These are phyloP conservation scores for Wallacemonas rigidus DNA, from an alignment of 208 protist species.

Conservation along the genomic window DNA sequence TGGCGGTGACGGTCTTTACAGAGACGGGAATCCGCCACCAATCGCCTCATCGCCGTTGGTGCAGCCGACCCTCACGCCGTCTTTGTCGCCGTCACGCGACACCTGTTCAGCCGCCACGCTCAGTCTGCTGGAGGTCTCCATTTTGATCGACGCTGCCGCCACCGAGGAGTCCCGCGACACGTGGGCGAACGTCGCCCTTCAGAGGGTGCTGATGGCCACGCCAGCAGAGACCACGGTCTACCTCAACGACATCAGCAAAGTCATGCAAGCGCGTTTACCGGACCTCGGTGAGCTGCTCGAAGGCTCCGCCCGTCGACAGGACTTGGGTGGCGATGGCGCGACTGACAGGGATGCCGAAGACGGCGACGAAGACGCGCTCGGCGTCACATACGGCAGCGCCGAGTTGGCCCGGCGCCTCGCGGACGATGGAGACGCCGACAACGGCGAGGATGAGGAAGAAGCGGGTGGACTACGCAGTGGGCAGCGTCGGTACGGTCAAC, in stretches of 20 bases:
- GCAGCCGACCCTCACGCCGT: neutral
- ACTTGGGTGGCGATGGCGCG: slow-evolving; percentile 12
- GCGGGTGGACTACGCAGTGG: neutral
- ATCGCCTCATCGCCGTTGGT: neutral
- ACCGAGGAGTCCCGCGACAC: slow-evolving; percentile 25
- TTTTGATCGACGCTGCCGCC: slow-evolving; percentile 42
- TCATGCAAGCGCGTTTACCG: slow-evolving; percentile 18
- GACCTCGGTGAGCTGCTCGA: slow-evolving; percentile 27
- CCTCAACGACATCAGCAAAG: slow-evolving; percentile 13
- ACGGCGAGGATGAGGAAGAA: slow-evolving; percentile 4
- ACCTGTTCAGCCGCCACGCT: slow-evolving; percentile 1
- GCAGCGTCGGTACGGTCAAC: neutral
- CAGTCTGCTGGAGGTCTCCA: slow-evolving; percentile 29
- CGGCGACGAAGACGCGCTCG: slow-evolving; percentile 17
- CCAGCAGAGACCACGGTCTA: slow-evolving; percentile 2
- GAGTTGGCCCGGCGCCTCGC: slow-evolving; percentile 1
- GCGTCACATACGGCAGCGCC: slow-evolving; percentile 24
- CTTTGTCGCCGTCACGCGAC: neutral
- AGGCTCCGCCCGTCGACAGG: slow-evolving; percentile 13
- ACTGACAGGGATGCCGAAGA: slow-evolving; percentile 2
- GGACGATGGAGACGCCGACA: neutral
- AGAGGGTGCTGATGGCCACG: slow-evolving; percentile 17
- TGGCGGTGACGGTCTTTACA: neutral
- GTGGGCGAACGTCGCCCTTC: slow-evolving; percentile 38
- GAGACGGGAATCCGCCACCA: neutral